Conservation (phyloP, 306 rosid species). For the Lathyrus aphaca region DNA sequence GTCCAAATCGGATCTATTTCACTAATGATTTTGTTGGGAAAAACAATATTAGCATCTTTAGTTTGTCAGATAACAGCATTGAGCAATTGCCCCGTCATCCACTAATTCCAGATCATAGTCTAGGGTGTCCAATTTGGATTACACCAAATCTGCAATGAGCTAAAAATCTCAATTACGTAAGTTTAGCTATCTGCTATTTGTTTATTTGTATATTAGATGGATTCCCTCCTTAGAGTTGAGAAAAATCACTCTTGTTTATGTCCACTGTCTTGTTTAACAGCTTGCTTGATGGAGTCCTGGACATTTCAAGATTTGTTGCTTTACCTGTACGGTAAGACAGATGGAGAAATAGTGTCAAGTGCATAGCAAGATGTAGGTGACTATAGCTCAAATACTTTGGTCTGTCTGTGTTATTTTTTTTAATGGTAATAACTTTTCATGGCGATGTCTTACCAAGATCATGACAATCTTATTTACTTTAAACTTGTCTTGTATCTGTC, state of each 20-base stretch:
- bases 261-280: not conserved
- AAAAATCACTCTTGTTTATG: not conserved
- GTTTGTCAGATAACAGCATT: constrained; percentile 42
- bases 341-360: no score
- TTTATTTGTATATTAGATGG: not conserved
- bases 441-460: no score
- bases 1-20: constrained; percentile 57
- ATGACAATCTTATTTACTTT: no score
- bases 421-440: no score
- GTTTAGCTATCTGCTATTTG: not conserved
- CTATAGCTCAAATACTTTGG: no score
- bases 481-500: no score
- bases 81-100: constrained; percentile 54
- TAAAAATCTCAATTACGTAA: not conserved
- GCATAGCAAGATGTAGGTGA: no score
- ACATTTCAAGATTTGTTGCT: no score
- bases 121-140: constrained; percentile 63
- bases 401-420: no score
- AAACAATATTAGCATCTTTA: constrained; percentile 60
- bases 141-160: constrained; percentile 57
- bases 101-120: not conserved
- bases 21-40: constrained; percentile 62
- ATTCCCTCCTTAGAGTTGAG: not conserved
- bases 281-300: not conserved
- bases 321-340: no score